These are phyloP conservation scores for Candolleomyces aberdarensis DNA, from an alignment of 768 basidiomycete genomes.

Conservation along the genomic window DNA sequence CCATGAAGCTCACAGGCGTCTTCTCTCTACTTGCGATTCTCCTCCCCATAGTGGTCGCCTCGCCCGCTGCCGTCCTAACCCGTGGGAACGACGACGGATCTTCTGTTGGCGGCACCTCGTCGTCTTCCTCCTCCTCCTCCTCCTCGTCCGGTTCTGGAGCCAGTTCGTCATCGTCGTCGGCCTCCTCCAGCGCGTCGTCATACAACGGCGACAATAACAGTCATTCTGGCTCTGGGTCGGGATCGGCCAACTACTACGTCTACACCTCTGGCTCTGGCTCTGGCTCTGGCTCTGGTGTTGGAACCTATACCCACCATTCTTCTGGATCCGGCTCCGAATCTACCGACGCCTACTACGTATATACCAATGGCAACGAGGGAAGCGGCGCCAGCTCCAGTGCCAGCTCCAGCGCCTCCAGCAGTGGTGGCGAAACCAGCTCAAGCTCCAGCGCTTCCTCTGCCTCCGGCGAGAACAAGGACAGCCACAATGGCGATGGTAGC, in stretches of 20 bases:
- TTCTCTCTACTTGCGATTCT: not conserved
- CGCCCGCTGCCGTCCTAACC: not conserved
- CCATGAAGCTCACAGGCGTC: slow-evolving; percentile 1
- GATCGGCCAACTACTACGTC: not conserved
- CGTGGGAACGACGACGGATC: not conserved
- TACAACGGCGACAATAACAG: not conserved
- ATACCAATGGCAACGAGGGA: not conserved
- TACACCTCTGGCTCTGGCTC: not conserved
- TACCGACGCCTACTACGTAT: not conserved
- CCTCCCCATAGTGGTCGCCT: not conserved
- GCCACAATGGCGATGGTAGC: not conserved
- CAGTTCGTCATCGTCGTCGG: not conserved
- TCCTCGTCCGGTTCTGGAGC: not conserved
- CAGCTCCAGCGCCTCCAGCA: too few species aligned
- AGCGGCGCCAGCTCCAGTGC: not conserved
- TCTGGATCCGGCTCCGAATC: not conserved
- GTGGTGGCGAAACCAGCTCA: too few species aligned
- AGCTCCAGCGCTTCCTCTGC: too few species aligned
- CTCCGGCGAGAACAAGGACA: too few species aligned
- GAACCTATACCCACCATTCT: not conserved
- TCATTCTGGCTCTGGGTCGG: not conserved
- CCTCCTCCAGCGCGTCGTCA: not conserved
- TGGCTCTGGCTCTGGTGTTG: not conserved
- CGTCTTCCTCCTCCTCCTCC: not conserved
- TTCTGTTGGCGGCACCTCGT: not conserved